Conservation (phyloP, 1,139 yeast genomes). For the Yamadazyma dushanensis region DNA sequence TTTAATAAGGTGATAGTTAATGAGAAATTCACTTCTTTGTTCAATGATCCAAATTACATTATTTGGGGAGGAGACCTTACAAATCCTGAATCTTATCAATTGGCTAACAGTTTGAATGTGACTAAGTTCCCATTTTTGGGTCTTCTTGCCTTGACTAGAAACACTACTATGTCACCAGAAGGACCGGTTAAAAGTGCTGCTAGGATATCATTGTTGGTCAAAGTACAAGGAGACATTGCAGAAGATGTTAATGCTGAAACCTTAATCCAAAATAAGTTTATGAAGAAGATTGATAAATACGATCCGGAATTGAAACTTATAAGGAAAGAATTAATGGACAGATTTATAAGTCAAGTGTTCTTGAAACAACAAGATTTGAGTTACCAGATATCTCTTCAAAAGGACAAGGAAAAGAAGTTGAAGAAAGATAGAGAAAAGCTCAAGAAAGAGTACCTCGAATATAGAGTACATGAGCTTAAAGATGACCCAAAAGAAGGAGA, state of each 20-base stretch:
- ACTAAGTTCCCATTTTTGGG: slow-evolving; percentile 83
- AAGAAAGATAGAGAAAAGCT: slow-evolving; percentile 25
- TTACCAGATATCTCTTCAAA: slow-evolving; percentile 65
- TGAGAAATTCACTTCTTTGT: slow-evolving; percentile 50
- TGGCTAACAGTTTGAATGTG: slow-evolving; percentile 73
- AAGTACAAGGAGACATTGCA: slow-evolving; percentile 62
- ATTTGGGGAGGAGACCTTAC: slow-evolving; percentile 90
- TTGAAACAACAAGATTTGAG: slow-evolving; percentile 78
- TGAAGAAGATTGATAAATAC: slow-evolving; percentile 51
- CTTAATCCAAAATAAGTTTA: slow-evolving; percentile 39
- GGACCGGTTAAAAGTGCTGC: slow-evolving; percentile 56
- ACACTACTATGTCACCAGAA: slow-evolving; percentile 57
- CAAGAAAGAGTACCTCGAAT: slow-evolving; percentile 35
- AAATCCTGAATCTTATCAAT: slow-evolving; percentile 80
- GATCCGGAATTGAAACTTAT: slow-evolving; percentile 61
- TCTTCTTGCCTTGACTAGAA: slow-evolving; percentile 56
- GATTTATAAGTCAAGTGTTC: slow-evolving; percentile 58
- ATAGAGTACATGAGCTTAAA: slow-evolving; percentile 50
- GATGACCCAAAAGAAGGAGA: slow-evolving; percentile 35
- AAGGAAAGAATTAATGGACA: slow-evolving; percentile 61
- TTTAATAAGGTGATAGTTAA: slow-evolving; percentile 58
- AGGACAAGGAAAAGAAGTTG: slow-evolving; percentile 46
- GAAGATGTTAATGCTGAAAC: slow-evolving; percentile 21
- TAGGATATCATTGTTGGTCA: slow-evolving; percentile 59
- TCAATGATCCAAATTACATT: slow-evolving; percentile 53